Conservation (phyloP, 2,329 filamentous ascomycete genomes). For the Leptographium flavum region DNA sequence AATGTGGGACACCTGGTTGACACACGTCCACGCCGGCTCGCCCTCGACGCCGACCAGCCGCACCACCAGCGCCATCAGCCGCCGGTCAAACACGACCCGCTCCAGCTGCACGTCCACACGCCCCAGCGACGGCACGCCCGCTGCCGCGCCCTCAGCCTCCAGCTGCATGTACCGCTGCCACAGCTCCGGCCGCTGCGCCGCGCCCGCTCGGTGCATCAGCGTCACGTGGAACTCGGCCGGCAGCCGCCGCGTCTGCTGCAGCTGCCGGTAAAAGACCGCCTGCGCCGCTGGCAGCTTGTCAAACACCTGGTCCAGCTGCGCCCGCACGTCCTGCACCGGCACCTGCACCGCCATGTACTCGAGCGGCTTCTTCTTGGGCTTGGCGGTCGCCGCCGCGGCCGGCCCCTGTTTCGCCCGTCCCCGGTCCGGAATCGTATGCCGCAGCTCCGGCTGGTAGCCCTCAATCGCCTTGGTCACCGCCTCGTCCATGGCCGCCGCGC, state of each 20-base stretch:
- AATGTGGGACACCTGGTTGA: conserved; percentile 71
- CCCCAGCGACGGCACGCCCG: conserved; percentile 45
- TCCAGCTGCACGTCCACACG: conserved; percentile 50
- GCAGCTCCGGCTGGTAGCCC: conserved; percentile 62
- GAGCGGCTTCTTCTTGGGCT: conserved; percentile 32
- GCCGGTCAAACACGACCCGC: conserved; percentile 67
- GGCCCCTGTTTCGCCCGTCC: conserved; percentile 26
- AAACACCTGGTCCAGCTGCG: conserved; percentile 59
- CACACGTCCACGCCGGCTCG: conserved; percentile 43
- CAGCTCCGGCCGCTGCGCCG: conserved; percentile 46
- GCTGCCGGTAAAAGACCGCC: conserved; percentile 58
- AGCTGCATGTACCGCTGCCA: conserved; percentile 63
- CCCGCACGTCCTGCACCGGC: conserved; percentile 24
- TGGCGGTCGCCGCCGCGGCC: conserved; percentile 15
- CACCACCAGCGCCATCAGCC: conserved; percentile 85
- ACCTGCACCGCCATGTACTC: conserved; percentile 44
- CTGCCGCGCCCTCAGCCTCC: conserved; percentile 30
- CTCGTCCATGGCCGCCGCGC: conserved; percentile 57
- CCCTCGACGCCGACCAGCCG: conserved; percentile 42
- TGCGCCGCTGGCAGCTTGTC: conserved; percentile 32
- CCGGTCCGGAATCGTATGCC: conserved; percentile 56
- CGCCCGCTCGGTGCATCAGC: conserved; percentile 64
- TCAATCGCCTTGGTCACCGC: conserved; percentile 64
- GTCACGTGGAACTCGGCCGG: conserved; percentile 90
- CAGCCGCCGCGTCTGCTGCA: conserved; percentile 59